Conservation (phyloP, 2,329 filamentous ascomycete species). For the Ploettnerulaceae sp. region DNA sequence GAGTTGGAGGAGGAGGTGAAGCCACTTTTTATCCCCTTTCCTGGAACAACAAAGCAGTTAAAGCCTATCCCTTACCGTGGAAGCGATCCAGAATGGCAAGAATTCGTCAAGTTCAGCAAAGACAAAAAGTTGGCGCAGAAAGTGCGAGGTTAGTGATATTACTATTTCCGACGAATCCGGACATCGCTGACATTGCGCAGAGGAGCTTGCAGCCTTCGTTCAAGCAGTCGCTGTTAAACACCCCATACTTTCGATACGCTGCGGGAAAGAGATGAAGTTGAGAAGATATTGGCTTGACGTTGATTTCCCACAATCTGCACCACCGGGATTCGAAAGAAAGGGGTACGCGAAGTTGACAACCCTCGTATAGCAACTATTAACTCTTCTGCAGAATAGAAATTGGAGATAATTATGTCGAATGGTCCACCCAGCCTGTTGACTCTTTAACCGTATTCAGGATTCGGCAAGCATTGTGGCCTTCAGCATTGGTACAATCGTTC, state of each 20-base stretch:
- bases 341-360: no score
- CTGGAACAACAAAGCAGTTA: conserved; percentile 49
- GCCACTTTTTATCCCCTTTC: conserved; percentile 56
- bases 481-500: conserved; percentile 44
- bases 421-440: conserved; percentile 46
- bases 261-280: conserved; percentile 46
- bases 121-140: conserved; percentile 43
- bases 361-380: conserved; percentile 26
- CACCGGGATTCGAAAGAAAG: conserved; percentile 53
- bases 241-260: conserved; percentile 39
- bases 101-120: conserved; percentile 54
- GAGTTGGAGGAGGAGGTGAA: conserved; percentile 42
- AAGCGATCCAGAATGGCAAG: conserved; percentile 58
- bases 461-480: conserved; percentile 49
- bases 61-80: conserved; percentile 48
- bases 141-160: conserved; percentile 17
- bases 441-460: conserved; percentile 42
- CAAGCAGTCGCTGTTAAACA: conserved; percentile 40
- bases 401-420: conserved; percentile 45
- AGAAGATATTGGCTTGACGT: conserved; percentile 55
- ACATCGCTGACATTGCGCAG: conserved; percentile 34
- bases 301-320: conserved; percentile 53
- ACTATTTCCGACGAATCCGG: background rate
- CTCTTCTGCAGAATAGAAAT: conserved; percentile 42
- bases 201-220: conserved; percentile 42